Base-by-base conservation (phyloP, 345 rosid genomes). In the Arabis alpina region DNA sequence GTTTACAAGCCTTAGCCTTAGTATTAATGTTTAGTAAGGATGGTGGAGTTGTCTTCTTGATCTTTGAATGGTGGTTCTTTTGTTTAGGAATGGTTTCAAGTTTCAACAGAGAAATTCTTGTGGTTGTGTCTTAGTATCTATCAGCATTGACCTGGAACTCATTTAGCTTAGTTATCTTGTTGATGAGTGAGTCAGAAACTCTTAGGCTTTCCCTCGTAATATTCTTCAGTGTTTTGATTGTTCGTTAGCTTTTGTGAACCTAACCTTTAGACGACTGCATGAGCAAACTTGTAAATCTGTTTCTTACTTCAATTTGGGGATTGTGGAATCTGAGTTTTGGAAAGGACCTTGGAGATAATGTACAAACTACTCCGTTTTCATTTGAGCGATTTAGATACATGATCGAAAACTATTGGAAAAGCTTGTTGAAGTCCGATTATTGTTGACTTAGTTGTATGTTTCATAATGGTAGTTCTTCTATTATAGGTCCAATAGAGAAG, bases 121-220 rank as follows among this genome's bases (percentile, higher is more conserved):
- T 37, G 30, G 59, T 39, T 47, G 25, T 42, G 63, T 54, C 28
- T 71, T 34, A 27, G 27, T 53, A 16, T 50, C 27, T 61, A 19
- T 3, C 11, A 10, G 64, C 50, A 11, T 8, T 27, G 14, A 36
- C 42, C 47, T 72, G 64, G 13, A 41, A 15, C 50, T 24, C 50
- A 2, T 54, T 45, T 44, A 30, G 61, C 61, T 61, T 37, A 43
- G 28, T 71, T 39, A 1, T 34, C 1, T 52, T n/a, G 40, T 11
- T 52, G 61, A 71, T 41, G 30, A 41, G 68, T 61, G 27, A 19
- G 51, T 16, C 23, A 44, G 34, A 50, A 40, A 59, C 2, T 3
- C 12, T 7, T 47, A n/a, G 28, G 40, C 2, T 14, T 51, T 27
- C 47, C 25, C 37, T 51, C n/a, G 57, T 34, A 13, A 11, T 41